Evolutionary conservation across 164 flowering plant species (phyloP).

Genomic region (Magnolia kwangsiensis): DNA sequence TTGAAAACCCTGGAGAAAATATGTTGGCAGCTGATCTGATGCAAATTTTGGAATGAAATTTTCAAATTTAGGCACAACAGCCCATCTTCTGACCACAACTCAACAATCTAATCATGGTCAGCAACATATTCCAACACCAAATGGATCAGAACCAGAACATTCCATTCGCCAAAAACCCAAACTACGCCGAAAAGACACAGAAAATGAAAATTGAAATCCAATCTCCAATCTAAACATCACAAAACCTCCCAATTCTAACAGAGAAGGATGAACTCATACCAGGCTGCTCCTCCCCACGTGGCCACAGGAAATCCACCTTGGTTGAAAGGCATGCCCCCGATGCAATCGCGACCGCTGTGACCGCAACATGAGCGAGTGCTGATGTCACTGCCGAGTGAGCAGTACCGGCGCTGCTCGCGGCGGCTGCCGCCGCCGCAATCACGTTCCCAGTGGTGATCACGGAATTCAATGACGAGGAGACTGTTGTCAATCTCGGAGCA

Average conservation of each 20-base stretch:
- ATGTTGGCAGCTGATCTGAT: neutral
- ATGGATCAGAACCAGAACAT: neutral
- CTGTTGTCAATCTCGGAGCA: slow-evolving; percentile 22
- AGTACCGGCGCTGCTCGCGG: slow-evolving; percentile 39
- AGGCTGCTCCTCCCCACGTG: slow-evolving; percentile 65
- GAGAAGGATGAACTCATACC: slow-evolving; percentile 31
- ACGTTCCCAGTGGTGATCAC: slow-evolving; percentile 44
- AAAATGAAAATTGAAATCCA: neutral
- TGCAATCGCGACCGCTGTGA: slow-evolving; percentile 87
- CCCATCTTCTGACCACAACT: neutral
- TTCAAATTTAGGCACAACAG: neutral
- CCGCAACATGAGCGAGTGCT: slow-evolving; percentile 82
- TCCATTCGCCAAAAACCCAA: neutral
- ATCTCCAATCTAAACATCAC: neutral
- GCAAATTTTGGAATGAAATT: neutral
- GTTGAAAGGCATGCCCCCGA: slow-evolving; percentile 96
- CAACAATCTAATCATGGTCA: neutral
- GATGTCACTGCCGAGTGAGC: slow-evolving; percentile 79
- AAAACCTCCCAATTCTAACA: neutral
- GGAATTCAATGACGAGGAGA: slow-evolving; percentile 39
- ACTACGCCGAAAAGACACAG: neutral
- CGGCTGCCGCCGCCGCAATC: slow-evolving; percentile 65
- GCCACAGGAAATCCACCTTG: slow-evolving; percentile 90
- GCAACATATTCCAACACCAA: neutral
- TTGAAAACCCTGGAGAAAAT: neutral